Evolutionary conservation across 495 filamentous ascomycete species (phyloP).

Genomic region (Penicillium macrosclerotiorum): DNA sequence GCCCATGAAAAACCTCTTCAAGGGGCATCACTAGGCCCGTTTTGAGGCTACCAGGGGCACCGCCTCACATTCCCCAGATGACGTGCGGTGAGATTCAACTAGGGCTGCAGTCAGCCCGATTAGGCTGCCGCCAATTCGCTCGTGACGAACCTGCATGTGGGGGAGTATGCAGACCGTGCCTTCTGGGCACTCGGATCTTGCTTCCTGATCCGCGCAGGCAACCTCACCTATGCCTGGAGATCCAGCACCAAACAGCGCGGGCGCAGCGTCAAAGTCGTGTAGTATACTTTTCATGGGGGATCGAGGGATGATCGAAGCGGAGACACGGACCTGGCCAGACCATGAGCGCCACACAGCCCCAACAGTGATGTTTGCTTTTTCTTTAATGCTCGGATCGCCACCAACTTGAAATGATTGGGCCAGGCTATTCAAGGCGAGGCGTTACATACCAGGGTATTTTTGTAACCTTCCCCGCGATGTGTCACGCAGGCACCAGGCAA

Average conservation of each 20-base stretch:
- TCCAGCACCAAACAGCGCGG: neutral
- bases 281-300: too few relatives aligned
- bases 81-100: slow-evolving; percentile 12
- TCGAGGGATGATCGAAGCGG: neutral
- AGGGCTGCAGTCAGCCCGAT: slow-evolving; percentile 9
- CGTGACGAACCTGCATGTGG: slow-evolving; percentile 7
- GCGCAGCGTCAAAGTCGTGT: slow-evolving; percentile 13
- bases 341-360: neutral
- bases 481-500: slow-evolving; percentile 1
- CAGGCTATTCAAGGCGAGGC: slow-evolving; percentile 6
- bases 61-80: slow-evolving; percentile 7
- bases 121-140: slow-evolving; percentile 10
- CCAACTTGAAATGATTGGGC: slow-evolving; percentile 5
- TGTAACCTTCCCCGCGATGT: slow-evolving; percentile 8
- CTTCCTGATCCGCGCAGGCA: slow-evolving; percentile 7
- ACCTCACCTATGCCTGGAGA: neutral
- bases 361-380: slow-evolving; percentile 7
- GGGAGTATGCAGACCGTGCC: slow-evolving; percentile 7
- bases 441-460: slow-evolving; percentile 4
- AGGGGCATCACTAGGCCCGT: neutral
- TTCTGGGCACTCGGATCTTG: neutral
- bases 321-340: slow-evolving; percentile 7
- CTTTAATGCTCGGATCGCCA: slow-evolving; percentile 4
- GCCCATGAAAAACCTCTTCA: neutral
- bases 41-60: slow-evolving; percentile 6